These are phyloP conservation scores for Claviceps arundinis DNA, from an alignment of 2,329 filamentous ascomycete genomes.

Conservation along the genomic window DNA sequence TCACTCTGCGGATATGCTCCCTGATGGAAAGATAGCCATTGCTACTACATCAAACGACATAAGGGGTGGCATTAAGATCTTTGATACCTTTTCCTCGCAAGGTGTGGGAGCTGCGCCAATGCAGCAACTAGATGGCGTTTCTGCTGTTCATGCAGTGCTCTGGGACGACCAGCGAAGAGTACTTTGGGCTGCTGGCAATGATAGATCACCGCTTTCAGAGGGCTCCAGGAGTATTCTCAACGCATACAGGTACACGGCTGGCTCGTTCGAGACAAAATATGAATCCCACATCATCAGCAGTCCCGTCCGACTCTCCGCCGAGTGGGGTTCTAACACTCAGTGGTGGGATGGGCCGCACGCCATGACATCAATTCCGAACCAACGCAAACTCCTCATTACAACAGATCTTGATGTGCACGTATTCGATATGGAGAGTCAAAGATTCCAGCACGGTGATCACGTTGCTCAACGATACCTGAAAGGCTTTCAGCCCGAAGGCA, in stretches of 20 bases:
- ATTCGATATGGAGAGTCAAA: neutral
- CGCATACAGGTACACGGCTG: neutral
- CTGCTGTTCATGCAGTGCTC: constrained; percentile 1
- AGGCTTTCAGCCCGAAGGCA: neutral
- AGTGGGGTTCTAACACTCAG: neutral
- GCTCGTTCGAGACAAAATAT: neutral
- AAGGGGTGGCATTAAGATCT: constrained; percentile 1
- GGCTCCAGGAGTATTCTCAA: neutral
- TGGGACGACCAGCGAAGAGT: neutral
- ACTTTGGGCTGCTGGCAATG: constrained; percentile 1
- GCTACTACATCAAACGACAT: neutral
- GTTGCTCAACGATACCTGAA: neutral
- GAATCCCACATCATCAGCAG: neutral
- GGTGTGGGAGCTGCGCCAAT: neutral
- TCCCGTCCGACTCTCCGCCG: neutral
- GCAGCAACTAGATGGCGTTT: neutral
- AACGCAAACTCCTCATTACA: neutral
- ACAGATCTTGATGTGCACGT: constrained; percentile 2
- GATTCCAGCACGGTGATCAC: neutral
- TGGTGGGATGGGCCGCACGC: constrained; percentile 4
- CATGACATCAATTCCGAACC: neutral
- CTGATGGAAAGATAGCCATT: neutral
- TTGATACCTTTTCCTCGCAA: neutral
- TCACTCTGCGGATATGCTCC: neutral
- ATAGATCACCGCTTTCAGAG: neutral